Conservation (phyloP, 192 early-diverging fungal species). For the Backusella sp. region DNA sequence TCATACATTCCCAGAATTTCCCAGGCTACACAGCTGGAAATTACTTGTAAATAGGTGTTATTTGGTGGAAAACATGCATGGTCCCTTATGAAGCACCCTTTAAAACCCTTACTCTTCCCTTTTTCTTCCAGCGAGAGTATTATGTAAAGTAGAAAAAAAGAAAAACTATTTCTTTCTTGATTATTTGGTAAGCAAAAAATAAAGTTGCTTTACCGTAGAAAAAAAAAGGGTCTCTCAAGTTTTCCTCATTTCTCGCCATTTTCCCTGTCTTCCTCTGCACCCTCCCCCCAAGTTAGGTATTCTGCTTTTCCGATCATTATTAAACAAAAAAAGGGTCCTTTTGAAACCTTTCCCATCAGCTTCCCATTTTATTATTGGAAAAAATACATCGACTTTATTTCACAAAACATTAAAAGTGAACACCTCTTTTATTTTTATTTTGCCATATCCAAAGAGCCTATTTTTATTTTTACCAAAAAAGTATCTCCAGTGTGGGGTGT, state of each 20-base stretch:
- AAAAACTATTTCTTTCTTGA: neutral
- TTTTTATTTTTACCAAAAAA: neutral
- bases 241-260: neutral
- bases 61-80: neutral
- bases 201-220: neutral
- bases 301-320: neutral
- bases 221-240: neutral
- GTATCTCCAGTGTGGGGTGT: neutral
- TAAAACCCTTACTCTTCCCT: neutral
- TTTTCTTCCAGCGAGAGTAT: neutral
- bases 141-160: conserved; percentile 4
- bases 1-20: neutral
- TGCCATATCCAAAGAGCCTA: neutral
- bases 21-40: conserved; percentile 4
- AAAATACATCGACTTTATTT: neutral
- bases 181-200: conserved; percentile 2
- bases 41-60: neutral
- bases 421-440: neutral
- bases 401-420: neutral
- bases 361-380: neutral
- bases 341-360: neutral
- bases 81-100: neutral
- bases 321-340: neutral
- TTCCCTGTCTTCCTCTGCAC: neutral
- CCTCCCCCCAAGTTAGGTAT: neutral